Evolutionary conservation across 2,329 filamentous ascomycete genomes (phyloP), one percentile per base, ranked within the genome.

Genomic region (Xylaria sp.): DNA sequence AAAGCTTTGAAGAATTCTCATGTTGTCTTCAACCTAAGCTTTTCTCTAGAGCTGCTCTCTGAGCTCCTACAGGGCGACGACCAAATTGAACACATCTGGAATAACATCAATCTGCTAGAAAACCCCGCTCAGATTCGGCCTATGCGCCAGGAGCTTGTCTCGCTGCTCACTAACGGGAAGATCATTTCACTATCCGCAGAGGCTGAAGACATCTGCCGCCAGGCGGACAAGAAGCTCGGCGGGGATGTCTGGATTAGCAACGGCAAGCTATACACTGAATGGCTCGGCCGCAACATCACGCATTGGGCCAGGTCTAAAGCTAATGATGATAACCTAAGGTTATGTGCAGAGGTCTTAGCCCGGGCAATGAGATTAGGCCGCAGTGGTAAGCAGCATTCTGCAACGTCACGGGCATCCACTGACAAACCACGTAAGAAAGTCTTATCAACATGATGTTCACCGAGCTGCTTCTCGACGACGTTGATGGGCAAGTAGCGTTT

Each of bases 311-410:
- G 60, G 42, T 61, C 50, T 50, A 70, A 58, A 26, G 59, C 51
- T 62, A 71, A 69, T 60, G 61, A 69, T 9, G 67, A 76, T 7
- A 72, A 74, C 7, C 56, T 69, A 11, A 78, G 73, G 44, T 64
- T 79, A 7, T 76, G 73, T 40, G 76, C 75, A 16, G 76, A 78
- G 2, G 45, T 86, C 1, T 72, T 85, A 13, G 72, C 82, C 2
- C 86, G 87, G 57, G 78, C 84, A 1, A 74, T 93, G 54, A 86
- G 82, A 24, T 71, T 96, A 24, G 91, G 90, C 2, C 91, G 94
- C 71, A 76, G 80, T 48, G 87, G 90, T 89, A 77, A 67, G 75
- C 57, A 17, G 20, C 17, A 16, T 48, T 24, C 17, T 20, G 49
- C 19, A 16, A 20, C 0, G 29, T 13, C 6, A 43, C 26, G 21